Conservation (phyloP, 2,329 filamentous ascomycete genomes). For the Fusarium temperatum region DNA sequence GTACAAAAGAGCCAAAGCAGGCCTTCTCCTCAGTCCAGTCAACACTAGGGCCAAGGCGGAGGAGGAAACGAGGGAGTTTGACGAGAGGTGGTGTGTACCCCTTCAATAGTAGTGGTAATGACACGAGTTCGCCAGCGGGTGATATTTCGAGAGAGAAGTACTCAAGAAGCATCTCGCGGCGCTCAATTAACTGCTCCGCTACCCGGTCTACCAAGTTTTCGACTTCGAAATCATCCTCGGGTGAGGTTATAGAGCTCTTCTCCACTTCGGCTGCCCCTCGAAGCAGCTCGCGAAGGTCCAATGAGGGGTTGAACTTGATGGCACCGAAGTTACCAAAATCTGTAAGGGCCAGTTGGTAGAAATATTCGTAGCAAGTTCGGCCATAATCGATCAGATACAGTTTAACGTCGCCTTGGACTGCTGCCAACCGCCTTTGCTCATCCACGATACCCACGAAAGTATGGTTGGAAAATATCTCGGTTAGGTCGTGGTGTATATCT, state of each 20-base stretch:
- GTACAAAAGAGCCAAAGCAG: slow-evolving; percentile 87
- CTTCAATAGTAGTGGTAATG: slow-evolving; percentile 85
- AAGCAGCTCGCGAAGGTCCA: slow-evolving; percentile 76
- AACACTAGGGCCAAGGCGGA: slow-evolving; percentile 87
- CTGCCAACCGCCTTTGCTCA: slow-evolving; percentile 84
- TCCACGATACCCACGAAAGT: slow-evolving; percentile 96
- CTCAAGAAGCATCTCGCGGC: slow-evolving; percentile 86
- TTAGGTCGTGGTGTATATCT: slow-evolving; percentile 83
- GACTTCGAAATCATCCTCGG: slow-evolving; percentile 70
- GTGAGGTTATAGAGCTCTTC: slow-evolving; percentile 53
- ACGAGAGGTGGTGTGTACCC: slow-evolving; percentile 86
- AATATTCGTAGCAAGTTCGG: slow-evolving; percentile 84
- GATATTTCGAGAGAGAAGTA: slow-evolving; percentile 92
- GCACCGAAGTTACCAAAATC: slow-evolving; percentile 95
- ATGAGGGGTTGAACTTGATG: slow-evolving; percentile 80
- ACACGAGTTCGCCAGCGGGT: slow-evolving; percentile 76
- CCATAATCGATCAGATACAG: slow-evolving; percentile 95
- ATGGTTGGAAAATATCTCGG: slow-evolving; percentile 85
- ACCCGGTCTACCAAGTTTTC: slow-evolving; percentile 73
- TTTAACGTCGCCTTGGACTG: slow-evolving; percentile 91
- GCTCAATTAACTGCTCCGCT: slow-evolving; percentile 73
- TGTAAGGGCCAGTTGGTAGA: slow-evolving; percentile 93
- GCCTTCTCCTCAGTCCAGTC: slow-evolving; percentile 85
- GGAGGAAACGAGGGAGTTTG: slow-evolving; percentile 88
- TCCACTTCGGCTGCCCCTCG: slow-evolving; percentile 78